A percentile compares a stretch with the other conserved stretches of the same genome.
Evolutionary conservation across 768 basidiomycete species (phyloP).

Genomic region (Naganishia antarctica): DNA sequence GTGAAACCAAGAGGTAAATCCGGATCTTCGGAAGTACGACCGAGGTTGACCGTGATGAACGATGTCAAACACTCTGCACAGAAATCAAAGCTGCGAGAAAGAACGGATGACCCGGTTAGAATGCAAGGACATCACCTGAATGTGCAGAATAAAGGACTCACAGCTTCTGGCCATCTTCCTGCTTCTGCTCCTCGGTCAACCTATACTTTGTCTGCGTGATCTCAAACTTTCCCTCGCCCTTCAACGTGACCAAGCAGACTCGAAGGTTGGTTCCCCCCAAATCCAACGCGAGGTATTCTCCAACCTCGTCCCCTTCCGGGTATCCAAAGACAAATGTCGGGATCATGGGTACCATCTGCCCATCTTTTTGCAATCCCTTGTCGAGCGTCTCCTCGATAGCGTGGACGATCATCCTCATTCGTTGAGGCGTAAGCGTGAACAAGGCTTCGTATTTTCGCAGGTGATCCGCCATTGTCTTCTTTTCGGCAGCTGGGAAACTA

Average conservation of each 20-base stretch:
- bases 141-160: slow-evolving; percentile 45
- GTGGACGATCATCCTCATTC: slow-evolving; percentile 75
- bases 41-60: slow-evolving; percentile 71
- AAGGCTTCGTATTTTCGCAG: slow-evolving; percentile 81
- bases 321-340: slow-evolving; percentile 91
- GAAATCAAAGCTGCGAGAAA: slow-evolving; percentile 64
- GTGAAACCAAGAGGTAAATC: slow-evolving; percentile 84
- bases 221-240: slow-evolving; percentile 92
- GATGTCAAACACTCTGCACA: slow-evolving; percentile 88
- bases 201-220: slow-evolving; percentile 97
- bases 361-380: slow-evolving; percentile 70
- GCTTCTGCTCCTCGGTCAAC: slow-evolving; percentile 94
- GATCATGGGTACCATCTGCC: slow-evolving; percentile 68
- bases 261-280: slow-evolving; percentile 86
- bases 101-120: background rate
- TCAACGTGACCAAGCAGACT: slow-evolving; percentile 88
- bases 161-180: slow-evolving; percentile 87
- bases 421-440: slow-evolving; percentile 55
- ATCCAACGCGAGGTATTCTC: slow-evolving; percentile 78
- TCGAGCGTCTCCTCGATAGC: slow-evolving; percentile 91
- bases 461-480: slow-evolving; percentile 90
- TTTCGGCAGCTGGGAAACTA: slow-evolving; percentile 86
- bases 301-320: slow-evolving; percentile 82
- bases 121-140: background rate
- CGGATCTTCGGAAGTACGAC: slow-evolving; percentile 51